Conservation (phyloP, 108 stramenopile species). For the Discostella pseudostelligera region DNA sequence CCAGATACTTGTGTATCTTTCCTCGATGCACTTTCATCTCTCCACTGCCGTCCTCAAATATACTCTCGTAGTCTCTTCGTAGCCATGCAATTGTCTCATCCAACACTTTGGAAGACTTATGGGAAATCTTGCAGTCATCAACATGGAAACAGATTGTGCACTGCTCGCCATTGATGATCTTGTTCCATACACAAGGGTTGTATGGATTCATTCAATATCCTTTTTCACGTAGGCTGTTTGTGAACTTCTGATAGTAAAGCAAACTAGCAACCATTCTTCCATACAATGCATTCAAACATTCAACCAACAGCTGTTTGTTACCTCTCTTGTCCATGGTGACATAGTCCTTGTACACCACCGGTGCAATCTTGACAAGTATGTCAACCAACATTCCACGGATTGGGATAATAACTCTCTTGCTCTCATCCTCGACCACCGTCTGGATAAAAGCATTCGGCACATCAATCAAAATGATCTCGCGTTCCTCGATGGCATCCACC, state of each 20-base stretch:
- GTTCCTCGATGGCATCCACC: constrained; percentile 18
- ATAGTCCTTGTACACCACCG: constrained; percentile 16
- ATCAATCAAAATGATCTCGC: constrained; percentile 45
- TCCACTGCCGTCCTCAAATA: neutral
- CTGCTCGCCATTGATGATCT: constrained; percentile 26
- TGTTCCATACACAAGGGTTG: constrained; percentile 51
- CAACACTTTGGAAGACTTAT: no score
- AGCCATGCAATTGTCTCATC: no score
- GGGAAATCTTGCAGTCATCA: constrained; percentile 47
- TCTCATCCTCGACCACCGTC: constrained; percentile 20
- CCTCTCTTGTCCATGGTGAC: constrained; percentile 6
- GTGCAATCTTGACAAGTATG: constrained; percentile 20
- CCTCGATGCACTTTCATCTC: constrained; percentile 26
- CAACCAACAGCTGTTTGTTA: constrained; percentile 1
- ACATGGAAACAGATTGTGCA: constrained; percentile 52
- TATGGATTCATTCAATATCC: constrained; percentile 53
- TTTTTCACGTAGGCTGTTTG: constrained; percentile 5
- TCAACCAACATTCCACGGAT: constrained; percentile 29
- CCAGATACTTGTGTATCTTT: constrained; percentile 44
- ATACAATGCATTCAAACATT: constrained; percentile 19
- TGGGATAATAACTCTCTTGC: constrained; percentile 10
- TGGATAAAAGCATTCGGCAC: constrained; percentile 29
- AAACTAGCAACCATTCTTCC: neutral
- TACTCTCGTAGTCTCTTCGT: neutral
- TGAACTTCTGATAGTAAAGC: constrained; percentile 19